phyloP scores from a whole-genome alignment of 176 grass and related monocot genomes.

The Miscanthus lutarioriparius region DNA sequence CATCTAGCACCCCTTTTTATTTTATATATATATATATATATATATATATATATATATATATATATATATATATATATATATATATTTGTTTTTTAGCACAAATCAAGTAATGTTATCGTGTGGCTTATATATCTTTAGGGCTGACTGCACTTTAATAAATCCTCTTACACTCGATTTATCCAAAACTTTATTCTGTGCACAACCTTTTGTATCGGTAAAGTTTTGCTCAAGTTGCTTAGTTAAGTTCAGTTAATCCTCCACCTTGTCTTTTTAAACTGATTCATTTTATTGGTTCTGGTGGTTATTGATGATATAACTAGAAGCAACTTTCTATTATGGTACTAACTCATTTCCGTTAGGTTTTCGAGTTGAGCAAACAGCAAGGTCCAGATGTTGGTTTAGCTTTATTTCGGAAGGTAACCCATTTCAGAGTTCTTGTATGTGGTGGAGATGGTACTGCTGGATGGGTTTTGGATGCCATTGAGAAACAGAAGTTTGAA shows the following conservation, averaged over 20 bases:
- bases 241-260: slow-evolving; percentile 1
- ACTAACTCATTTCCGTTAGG: slow-evolving; percentile 38
- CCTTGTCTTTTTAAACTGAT: neutral
- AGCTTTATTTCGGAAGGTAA: slow-evolving; percentile 65
- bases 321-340: slow-evolving; percentile 1
- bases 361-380: slow-evolving; percentile 79
- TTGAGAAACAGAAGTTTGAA: slow-evolving; percentile 86
- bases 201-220: neutral
- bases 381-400: slow-evolving; percentile 81
- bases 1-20: neutral
- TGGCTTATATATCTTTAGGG: neutral
- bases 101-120: slow-evolving; percentile 1
- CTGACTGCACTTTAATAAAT: neutral
- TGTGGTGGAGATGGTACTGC: slow-evolving; percentile 91
- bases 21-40: neutral
- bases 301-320: slow-evolving; percentile 7
- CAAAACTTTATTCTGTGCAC: neutral
- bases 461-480: slow-evolving; percentile 79
- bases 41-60: neutral
- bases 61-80: neutral
- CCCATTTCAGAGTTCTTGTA: slow-evolving; percentile 84
- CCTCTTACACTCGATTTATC: neutral
- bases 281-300: neutral
- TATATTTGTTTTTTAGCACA: neutral
- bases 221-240: slow-evolving; percentile 3